Conservation (phyloP, 164 flowering plant species). For the Aristolochia californica region DNA sequence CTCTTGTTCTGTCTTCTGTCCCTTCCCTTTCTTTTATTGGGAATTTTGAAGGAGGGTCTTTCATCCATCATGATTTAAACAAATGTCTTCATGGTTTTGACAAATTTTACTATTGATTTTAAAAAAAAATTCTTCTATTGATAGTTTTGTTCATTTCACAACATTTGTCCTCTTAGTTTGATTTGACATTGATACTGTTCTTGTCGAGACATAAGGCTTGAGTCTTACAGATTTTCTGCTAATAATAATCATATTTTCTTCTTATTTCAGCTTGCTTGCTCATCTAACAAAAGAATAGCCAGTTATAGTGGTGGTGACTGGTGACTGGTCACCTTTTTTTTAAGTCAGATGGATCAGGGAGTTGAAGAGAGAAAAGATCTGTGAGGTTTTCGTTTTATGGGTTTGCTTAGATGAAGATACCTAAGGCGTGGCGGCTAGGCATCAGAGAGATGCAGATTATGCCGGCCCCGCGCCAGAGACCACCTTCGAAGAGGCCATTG, state of each 20-base stretch:
- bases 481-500: slow-evolving; percentile 53
- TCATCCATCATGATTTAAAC: no score
- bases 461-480: slow-evolving; percentile 67
- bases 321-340: background rate
- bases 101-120: no score
- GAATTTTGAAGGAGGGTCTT: no score
- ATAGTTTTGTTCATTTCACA: no score
- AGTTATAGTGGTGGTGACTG: background rate
- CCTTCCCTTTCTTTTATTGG: no score
- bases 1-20: background rate
- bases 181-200: no score
- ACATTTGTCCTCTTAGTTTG: no score
- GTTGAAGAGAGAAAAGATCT: background rate
- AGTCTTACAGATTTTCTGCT: background rate
- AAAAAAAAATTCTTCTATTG: no score
- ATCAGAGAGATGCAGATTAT: slow-evolving; percentile 53
- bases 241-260: background rate
- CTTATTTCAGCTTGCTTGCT: background rate
- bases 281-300: background rate
- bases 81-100: no score
- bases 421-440: slow-evolving; percentile 56
- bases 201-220: background rate
- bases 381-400: slow-evolving; percentile 18
- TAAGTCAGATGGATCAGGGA: slow-evolving; percentile 1
- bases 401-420: slow-evolving; percentile 43